Conservation (phyloP, 352 stramenopile genomes). For the Thraustochytrium striatum region DNA sequence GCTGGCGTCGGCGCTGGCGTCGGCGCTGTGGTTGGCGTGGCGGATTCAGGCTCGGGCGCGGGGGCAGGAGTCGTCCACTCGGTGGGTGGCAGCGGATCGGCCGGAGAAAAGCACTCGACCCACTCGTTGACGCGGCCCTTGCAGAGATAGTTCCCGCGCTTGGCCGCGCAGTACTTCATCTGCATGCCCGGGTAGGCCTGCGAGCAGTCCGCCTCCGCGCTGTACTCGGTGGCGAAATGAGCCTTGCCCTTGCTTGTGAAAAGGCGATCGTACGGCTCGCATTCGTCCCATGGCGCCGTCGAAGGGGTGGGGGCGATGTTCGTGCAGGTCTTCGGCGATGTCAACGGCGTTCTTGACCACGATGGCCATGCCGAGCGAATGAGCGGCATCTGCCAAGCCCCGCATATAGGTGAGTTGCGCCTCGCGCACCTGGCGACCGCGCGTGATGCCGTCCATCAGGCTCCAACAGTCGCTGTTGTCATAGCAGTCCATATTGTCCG, state of each 20-base stretch:
- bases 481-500: slow-evolving; percentile 32
- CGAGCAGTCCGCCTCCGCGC: not conserved
- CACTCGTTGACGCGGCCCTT: not conserved
- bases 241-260: not conserved
- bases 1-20: not conserved
- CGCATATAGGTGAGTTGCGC: slow-evolving; percentile 7
- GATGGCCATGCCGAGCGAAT: not conserved
- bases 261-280: slow-evolving; percentile 11
- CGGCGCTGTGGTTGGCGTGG: not conserved
- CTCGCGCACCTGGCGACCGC: not conserved
- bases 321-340: not conserved
- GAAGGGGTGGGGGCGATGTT: not conserved
- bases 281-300: slow-evolving; percentile 32
- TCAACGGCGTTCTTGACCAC: slow-evolving; percentile 17
- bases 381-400: not conserved
- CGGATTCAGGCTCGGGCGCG: too few species aligned
- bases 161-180: not conserved
- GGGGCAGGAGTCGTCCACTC: too few species aligned
- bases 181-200: not conserved
- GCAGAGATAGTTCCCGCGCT: not conserved
- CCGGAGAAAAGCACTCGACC: not conserved
- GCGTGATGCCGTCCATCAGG: not conserved
- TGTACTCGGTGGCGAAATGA: not conserved
- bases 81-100: not conserved
- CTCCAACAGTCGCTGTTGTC: slow-evolving; percentile 3